phyloP scores from a whole-genome alignment of 2,329 filamentous ascomycete genomes.

The Fusarium setosum region DNA sequence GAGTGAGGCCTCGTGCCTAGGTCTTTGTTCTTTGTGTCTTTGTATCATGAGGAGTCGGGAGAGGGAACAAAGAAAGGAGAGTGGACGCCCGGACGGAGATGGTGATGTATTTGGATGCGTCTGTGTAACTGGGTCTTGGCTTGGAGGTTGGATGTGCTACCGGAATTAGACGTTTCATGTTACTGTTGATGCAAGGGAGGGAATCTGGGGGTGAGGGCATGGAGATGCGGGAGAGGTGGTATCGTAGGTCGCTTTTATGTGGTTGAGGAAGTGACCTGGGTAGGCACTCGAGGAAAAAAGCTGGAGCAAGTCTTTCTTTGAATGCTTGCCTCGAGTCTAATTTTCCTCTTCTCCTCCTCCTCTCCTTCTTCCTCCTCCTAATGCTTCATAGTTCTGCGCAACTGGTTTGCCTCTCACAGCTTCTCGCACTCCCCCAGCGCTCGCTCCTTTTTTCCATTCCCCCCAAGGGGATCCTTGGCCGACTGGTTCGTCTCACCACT shows the following conservation, averaged over 20 bases:
- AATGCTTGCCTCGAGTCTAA: background rate
- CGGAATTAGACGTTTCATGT: conserved; percentile 22
- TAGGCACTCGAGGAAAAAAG: background rate
- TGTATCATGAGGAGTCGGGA: background rate
- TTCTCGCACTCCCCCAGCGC: background rate
- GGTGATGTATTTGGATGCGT: background rate
- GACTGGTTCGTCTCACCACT: conserved; percentile 9
- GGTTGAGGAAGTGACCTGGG: too few species aligned
- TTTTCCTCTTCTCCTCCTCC: too few species aligned
- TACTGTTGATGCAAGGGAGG: background rate
- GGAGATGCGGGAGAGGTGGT: too few species aligned
- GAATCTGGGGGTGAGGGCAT: background rate
- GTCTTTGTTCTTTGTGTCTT: background rate
- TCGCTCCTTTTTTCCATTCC: background rate
- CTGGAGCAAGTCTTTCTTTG: background rate
- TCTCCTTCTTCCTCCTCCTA: too few species aligned
- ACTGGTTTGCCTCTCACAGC: background rate
- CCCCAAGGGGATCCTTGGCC: background rate
- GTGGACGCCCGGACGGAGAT: conserved; percentile 6
- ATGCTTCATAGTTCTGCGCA: background rate
- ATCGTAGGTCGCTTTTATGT: too few species aligned
- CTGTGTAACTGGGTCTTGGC: conserved; percentile 21
- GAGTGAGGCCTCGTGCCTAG: background rate
- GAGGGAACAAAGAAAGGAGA: background rate
- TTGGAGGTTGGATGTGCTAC: conserved; percentile 23